These are phyloP conservation scores for Neobulgaria alba DNA, from an alignment of 2,329 filamentous ascomycete genomes.

Conservation along the genomic window DNA sequence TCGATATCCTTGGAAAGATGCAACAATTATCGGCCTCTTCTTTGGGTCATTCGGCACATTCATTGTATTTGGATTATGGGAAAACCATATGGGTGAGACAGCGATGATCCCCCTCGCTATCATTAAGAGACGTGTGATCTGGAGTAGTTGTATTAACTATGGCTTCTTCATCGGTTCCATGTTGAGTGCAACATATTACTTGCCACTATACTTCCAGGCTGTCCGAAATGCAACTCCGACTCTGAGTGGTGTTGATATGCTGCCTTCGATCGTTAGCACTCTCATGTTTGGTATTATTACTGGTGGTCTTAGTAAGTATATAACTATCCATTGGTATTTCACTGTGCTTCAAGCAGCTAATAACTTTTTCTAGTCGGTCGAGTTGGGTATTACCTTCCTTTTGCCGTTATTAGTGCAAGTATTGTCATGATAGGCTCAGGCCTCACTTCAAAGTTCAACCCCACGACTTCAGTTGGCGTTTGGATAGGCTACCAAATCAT, in stretches of 20 bases:
- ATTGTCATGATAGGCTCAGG: slow-evolving; percentile 28
- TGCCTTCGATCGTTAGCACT: slow-evolving; percentile 17
- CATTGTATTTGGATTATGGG: slow-evolving; percentile 17
- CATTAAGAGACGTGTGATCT: slow-evolving; percentile 16
- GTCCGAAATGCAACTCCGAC: slow-evolving; percentile 20
- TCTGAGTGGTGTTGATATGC: slow-evolving; percentile 21
- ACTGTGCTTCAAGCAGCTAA: not conserved
- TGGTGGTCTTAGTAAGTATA: slow-evolving; percentile 15
- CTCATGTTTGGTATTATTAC: slow-evolving; percentile 13
- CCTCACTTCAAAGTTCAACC: slow-evolving; percentile 27
- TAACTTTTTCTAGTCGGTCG: slow-evolving; percentile 16
- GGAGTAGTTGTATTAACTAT: slow-evolving; percentile 7
- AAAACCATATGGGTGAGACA: slow-evolving; percentile 18
- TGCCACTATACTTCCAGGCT: slow-evolving; percentile 29
- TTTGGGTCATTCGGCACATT: slow-evolving; percentile 12
- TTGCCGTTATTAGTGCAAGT: slow-evolving; percentile 24
- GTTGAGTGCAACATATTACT: slow-evolving; percentile 16
- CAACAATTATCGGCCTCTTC: slow-evolving; percentile 20
- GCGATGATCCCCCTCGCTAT: slow-evolving; percentile 21
- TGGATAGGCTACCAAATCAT: slow-evolving; percentile 24
- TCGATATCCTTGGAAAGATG: slow-evolving; percentile 29
- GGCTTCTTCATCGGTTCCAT: slow-evolving; percentile 6
- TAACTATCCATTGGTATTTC: too few species aligned
- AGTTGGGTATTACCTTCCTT: slow-evolving; percentile 29
- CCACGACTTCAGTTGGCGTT: slow-evolving; percentile 7